Evolutionary conservation across 2,329 filamentous ascomycete species (phyloP).

Genomic region (Trichoderma oligosporum): DNA sequence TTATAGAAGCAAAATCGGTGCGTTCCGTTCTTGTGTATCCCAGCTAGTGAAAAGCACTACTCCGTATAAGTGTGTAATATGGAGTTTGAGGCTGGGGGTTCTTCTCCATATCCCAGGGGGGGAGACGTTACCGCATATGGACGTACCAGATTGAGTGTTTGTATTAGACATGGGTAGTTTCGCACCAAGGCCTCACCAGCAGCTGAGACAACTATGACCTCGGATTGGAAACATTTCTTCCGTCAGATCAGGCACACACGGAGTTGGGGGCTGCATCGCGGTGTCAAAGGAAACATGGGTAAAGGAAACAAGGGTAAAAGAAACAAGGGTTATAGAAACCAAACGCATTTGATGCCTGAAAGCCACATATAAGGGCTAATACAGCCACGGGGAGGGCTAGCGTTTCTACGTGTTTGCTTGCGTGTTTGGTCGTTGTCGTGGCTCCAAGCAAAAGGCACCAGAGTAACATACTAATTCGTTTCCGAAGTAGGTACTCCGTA

Average conservation of each 20-base stretch:
- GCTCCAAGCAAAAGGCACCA: not conserved
- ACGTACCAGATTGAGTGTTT: conserved; percentile 12
- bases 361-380: conserved; percentile 1
- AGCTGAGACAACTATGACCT: conserved; percentile 1
- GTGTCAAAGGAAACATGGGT: too few species aligned
- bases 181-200: not conserved
- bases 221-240: not conserved
- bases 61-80: not conserved
- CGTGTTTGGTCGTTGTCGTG: not conserved
- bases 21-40: not conserved
- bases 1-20: not conserved
- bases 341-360: not conserved
- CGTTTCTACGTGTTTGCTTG: not conserved
- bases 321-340: not conserved
- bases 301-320: too few species aligned
- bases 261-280: not conserved
- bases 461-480: too few species aligned
- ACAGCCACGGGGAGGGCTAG: not conserved
- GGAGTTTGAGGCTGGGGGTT: not conserved
- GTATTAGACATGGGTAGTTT: not conserved
- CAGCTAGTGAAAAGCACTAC: not conserved
- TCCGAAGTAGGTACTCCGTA: too few species aligned
- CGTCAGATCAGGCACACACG: not conserved
- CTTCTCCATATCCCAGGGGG: not conserved
- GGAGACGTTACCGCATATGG: not conserved